phyloP scores from a whole-genome alignment of 2,329 filamentous ascomycete genomes.

The Rhynchosporium secalis region DNA sequence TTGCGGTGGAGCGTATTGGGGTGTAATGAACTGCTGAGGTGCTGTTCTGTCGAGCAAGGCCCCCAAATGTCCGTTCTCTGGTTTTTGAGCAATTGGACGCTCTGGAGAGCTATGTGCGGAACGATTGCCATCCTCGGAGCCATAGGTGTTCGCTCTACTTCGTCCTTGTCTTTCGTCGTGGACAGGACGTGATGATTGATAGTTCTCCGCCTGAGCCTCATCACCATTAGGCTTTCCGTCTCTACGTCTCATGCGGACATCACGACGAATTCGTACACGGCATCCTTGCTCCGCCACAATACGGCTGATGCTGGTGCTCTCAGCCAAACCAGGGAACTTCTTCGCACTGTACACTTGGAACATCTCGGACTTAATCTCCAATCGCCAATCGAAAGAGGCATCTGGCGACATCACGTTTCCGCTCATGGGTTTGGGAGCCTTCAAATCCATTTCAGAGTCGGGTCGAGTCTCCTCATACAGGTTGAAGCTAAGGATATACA shows the following conservation, averaged over 20 bases:
- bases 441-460: conserved; percentile 68
- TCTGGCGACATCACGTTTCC: conserved; percentile 33
- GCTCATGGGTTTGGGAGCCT: conserved; percentile 42
- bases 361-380: conserved; percentile 84
- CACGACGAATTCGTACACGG: conserved; percentile 90
- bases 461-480: conserved; percentile 85
- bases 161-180: conserved; percentile 37
- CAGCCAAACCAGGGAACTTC: conserved; percentile 92
- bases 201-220: conserved; percentile 62
- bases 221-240: conserved; percentile 64
- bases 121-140: conserved; percentile 17
- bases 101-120: conserved; percentile 19
- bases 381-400: conserved; percentile 72
- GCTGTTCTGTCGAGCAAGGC: conserved; percentile 17
- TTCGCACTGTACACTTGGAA: conserved; percentile 95
- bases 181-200: conserved; percentile 42
- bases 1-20: conserved; percentile 1
- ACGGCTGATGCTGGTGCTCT: conserved; percentile 85
- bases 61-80: conserved; percentile 40
- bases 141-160: conserved; percentile 27
- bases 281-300: conserved; percentile 96
- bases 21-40: conserved; percentile 25
- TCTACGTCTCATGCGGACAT: conserved; percentile 87
- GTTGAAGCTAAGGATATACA: conserved; percentile 88
- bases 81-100: conserved; percentile 35